Conservation (phyloP, 2,329 filamentous ascomycete genomes). For the Eutypa lata region DNA sequence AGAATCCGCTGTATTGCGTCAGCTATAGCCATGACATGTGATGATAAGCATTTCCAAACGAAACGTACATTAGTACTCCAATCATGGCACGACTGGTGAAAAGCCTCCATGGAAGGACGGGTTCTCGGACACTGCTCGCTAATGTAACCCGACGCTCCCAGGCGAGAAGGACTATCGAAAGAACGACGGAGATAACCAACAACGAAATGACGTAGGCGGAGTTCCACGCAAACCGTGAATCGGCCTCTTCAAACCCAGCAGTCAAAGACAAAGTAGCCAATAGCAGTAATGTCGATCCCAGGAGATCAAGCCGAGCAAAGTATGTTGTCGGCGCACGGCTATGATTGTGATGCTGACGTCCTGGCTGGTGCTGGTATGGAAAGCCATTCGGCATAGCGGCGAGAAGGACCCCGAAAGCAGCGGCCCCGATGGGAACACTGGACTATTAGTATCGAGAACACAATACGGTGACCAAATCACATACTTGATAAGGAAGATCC, state of each 20-base stretch:
- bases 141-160: not conserved
- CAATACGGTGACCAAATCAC: no score
- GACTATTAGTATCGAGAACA: not conserved
- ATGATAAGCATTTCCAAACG: not conserved
- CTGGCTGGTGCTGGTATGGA: not conserved
- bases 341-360: no score
- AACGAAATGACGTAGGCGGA: not conserved
- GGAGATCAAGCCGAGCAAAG: not conserved
- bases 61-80: not conserved
- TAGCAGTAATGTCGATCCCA: not conserved
- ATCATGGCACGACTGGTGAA: not conserved
- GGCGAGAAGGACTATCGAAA: not conserved
- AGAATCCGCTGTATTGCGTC: not conserved
- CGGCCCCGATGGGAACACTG: not conserved
- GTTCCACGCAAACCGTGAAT: not conserved
- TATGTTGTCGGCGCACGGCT: no score
- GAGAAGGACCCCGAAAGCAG: not conserved
- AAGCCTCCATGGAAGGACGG: not conserved
- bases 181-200: not conserved
- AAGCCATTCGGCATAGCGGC: no score
- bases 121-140: not conserved
- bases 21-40: not conserved
- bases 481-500: not conserved
- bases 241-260: slow-evolving; percentile 1
- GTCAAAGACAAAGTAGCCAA: not conserved